Evolutionary conservation across 768 basidiomycete species (phyloP), one percentile per base, ranked within the genome.

Genomic region (Rhizopogon vesiculosus): DNA sequence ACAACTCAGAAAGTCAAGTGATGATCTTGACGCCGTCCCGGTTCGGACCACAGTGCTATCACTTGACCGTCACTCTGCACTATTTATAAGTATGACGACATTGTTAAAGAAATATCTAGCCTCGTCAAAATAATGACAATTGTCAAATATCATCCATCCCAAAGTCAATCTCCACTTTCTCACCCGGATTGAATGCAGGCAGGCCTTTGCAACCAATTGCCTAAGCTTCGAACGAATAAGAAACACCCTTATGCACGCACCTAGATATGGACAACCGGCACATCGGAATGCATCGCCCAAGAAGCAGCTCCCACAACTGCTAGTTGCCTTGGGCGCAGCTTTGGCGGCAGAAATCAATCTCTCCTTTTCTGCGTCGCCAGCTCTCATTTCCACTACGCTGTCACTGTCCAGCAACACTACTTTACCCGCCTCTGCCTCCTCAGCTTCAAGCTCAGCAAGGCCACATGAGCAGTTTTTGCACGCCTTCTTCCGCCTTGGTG

Each of bases 401-500:
- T 83, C 78, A 25, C 75, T 72, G 12, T 86, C 86, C 44, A 92
- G 71, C 48, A 91, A 59, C 39, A 93, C 85, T 7, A 91, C 81
- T 61, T 81, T 85, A 60, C 77, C 77, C 45, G 69, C 72, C 59
- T 69, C 75, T 55, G 75, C 69, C 72, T 98, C 93, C 68, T 93
- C 90, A 54, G 84, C 89, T 70, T 97, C 93, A 16, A 96, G 68
- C 76, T 98, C 97, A n/a, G 90, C 87, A 55, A 99, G 79, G n/a
- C 97, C 97, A 65, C 97, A 99, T 2, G 92, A 83, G 72, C 97
- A 99, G 67, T 84, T 85, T 76, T 98, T 98, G 81, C 97, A 99
- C 31, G 97, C 96, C 68, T 85, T 87, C 78, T 89, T 93, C 62
- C 89, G 76, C 60, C 88, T 77, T n/a, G 84, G 80, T 13, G 77